These are phyloP conservation scores for Paraphoma sp. DNA, from an alignment of 2,329 filamentous ascomycete genomes.

Conservation along the genomic window DNA sequence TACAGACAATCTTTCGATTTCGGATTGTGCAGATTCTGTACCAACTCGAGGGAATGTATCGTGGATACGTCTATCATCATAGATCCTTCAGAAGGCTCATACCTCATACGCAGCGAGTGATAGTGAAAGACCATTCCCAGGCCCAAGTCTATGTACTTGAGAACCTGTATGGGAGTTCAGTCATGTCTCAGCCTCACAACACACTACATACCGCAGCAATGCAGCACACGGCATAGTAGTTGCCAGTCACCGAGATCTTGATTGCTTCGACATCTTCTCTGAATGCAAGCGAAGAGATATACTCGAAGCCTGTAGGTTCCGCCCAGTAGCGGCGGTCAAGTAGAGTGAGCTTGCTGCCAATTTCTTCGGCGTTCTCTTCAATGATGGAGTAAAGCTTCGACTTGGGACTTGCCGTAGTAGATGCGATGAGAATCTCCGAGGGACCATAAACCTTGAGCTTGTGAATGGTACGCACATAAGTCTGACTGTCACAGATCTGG, in stretches of 20 bases:
- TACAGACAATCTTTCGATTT: slow-evolving; percentile 85
- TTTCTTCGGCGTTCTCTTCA: slow-evolving; percentile 71
- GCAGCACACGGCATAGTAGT: slow-evolving; percentile 84
- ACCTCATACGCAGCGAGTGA: slow-evolving; percentile 85
- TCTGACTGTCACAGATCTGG: slow-evolving; percentile 92
- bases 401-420: slow-evolving; percentile 71
- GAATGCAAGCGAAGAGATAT: slow-evolving; percentile 80
- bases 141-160: slow-evolving; percentile 80
- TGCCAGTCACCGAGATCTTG: slow-evolving; percentile 79
- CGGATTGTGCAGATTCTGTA: slow-evolving; percentile 80
- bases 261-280: slow-evolving; percentile 80
- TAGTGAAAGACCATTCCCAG: slow-evolving; percentile 72
- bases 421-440: slow-evolving; percentile 78
- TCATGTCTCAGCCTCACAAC: not conserved
- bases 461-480: slow-evolving; percentile 85
- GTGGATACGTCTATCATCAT: slow-evolving; percentile 97
- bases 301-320: slow-evolving; percentile 77
- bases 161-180: slow-evolving; percentile 59
- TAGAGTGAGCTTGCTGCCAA: slow-evolving; percentile 63
- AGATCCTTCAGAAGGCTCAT: slow-evolving; percentile 85
- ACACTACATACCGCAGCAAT: slow-evolving; percentile 82
- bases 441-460: slow-evolving; percentile 84
- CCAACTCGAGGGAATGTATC: slow-evolving; percentile 84
- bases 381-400: slow-evolving; percentile 79
- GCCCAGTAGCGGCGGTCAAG: slow-evolving; percentile 85